Evolutionary conservation across 78 protist species (phyloP), one percentile per base, ranked within the genome.

Genomic region (Dictyostelium firmibasis): DNA sequence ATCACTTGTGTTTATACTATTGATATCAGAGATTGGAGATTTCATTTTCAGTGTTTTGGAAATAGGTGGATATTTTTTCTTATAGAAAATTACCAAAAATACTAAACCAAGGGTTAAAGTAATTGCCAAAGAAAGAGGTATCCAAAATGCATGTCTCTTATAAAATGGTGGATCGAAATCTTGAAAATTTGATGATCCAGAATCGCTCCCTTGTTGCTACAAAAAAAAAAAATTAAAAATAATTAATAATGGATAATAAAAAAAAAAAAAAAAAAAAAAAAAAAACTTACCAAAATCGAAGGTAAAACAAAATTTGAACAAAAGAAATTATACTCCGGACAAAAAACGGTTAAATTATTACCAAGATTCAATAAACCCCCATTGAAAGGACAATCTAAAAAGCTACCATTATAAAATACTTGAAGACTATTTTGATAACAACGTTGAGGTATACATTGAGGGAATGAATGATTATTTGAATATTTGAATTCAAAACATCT

Each of bases 91-190:
- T 3, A 38, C 16, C 1, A 38, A 16, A 7, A 4, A 29, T 13
- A 81, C 25, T 25, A 81, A 38, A 13, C 29, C 50, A 41, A 81
- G 18, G 27, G 72, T 29, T n/a, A 81, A 81, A 11, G 18, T 25
- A 13, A 81, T 3, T 38, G 85, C 85, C 23, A 81, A 35, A 5
- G 70, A 10, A 8, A 81, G 20, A 2, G 85, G 85, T 29, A 81
- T 47, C 85, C 85, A 81, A 81, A 81, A 81, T 27, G 18, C 44
- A 50, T 47, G 44, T 29, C 50, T 81, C 29, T n/a, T 47, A 29
- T 47, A 81, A 81, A 81, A 35, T 81, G 85, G 85, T 50, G 85
- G 85, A 72, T 72, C 44, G 18, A 27, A 11, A 18, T 16, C 38
- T 33, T 27, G 41, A 33, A 16, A 33, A 72, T 18, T 33, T 72